A percentile compares a stretch with the other conserved stretches of the same genome.
phyloP scores from a whole-genome alignment of 1,139 yeast species.

The Sugiyamaella neomexicana region DNA sequence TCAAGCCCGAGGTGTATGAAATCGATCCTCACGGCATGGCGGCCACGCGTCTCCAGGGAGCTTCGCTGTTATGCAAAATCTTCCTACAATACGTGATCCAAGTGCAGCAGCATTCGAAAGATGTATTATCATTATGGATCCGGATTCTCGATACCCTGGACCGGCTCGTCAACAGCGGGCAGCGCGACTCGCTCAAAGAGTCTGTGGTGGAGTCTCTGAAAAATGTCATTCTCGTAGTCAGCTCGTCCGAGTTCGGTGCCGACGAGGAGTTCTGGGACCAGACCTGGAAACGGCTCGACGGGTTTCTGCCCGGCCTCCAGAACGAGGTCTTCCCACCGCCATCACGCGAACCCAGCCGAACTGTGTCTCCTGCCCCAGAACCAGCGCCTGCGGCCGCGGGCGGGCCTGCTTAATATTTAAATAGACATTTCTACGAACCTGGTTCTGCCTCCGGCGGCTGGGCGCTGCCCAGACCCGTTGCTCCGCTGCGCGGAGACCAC shows the following conservation, averaged over 20 bases:
- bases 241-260: conserved; percentile 43
- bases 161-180: conserved; percentile 45
- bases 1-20: conserved; percentile 65
- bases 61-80: conserved; percentile 67
- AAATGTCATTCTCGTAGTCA: conserved; percentile 53
- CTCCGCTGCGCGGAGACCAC: background rate
- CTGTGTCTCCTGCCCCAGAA: background rate
- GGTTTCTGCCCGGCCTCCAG: conserved; percentile 49
- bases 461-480: conserved; percentile 2
- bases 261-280: conserved; percentile 45
- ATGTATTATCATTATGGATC: conserved; percentile 44
- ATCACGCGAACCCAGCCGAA: background rate
- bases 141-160: conserved; percentile 52
- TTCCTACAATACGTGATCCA: conserved; percentile 58
- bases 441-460: background rate
- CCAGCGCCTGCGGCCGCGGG: background rate
- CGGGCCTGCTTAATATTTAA: background rate
- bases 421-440: background rate
- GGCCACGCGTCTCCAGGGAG: conserved; percentile 63
- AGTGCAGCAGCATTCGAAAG: conserved; percentile 36
- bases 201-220: conserved; percentile 63
- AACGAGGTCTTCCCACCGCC: conserved; percentile 34
- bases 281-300: conserved; percentile 49
- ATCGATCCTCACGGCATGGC: conserved; percentile 66
- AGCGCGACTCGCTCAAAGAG: conserved; percentile 50